Evolutionary conservation across 2,329 filamentous ascomycete species (phyloP).

Genomic region (Sphaerostilbella broomeana): DNA sequence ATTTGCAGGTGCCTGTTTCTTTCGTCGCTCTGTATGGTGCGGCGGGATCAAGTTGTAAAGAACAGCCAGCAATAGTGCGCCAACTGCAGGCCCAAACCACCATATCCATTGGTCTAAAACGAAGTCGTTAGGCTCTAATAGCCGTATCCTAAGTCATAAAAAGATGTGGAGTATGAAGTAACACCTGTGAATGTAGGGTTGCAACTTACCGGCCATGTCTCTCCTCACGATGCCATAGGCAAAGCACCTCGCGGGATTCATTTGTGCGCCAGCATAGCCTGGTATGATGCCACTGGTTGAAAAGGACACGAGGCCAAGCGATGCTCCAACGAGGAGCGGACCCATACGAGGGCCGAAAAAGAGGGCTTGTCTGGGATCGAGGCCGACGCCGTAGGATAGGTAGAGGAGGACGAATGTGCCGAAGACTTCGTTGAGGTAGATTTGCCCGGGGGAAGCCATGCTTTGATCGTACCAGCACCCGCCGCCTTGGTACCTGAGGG

Average conservation of each 20-base stretch:
- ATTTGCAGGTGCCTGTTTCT: neutral
- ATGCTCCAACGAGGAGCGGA: constrained; percentile 41
- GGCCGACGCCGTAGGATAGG: constrained; percentile 44
- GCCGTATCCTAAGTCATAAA: neutral
- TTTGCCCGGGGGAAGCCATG: constrained; percentile 31
- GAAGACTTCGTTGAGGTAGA: constrained; percentile 43
- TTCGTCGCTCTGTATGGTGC: constrained; percentile 15
- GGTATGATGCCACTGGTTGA: constrained; percentile 31
- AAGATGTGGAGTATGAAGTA: no score
- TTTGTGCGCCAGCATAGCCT: constrained; percentile 36
- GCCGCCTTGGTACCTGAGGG: constrained; percentile 22
- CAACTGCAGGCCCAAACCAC: constrained; percentile 30
- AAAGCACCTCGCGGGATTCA: constrained; percentile 41
- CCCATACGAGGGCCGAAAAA: constrained; percentile 43
- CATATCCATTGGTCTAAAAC: constrained; percentile 30
- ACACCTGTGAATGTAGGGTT: neutral
- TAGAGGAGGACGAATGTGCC: constrained; percentile 28
- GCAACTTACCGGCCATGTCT: constrained; percentile 18
- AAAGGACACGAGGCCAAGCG: constrained; percentile 30
- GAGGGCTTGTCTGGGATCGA: constrained; percentile 45
- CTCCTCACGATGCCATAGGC: constrained; percentile 34
- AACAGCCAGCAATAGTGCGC: constrained; percentile 20
- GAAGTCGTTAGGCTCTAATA: constrained; percentile 15
- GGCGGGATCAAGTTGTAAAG: constrained; percentile 28
- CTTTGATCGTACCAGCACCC: constrained; percentile 33